Conservation (phyloP, 768 basidiomycete species). For the Butyriboletus loyo region DNA sequence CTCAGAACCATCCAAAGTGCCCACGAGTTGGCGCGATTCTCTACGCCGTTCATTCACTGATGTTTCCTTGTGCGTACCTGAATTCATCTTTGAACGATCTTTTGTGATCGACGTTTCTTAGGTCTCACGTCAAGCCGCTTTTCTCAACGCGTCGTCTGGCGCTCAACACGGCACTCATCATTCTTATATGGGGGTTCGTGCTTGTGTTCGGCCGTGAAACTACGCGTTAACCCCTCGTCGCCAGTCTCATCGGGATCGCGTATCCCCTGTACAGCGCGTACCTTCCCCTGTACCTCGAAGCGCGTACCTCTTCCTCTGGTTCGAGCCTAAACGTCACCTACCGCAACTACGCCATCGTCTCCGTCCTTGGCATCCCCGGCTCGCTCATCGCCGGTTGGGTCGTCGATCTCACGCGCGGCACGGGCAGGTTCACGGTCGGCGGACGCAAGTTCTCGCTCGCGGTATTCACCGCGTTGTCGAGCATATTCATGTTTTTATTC, state of each 20-base stretch:
- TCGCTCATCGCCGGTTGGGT: conserved; percentile 45
- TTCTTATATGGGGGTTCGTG: conserved; percentile 50
- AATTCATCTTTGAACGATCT: neutral
- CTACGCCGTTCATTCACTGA: conserved; percentile 35
- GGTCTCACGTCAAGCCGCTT: conserved; percentile 48
- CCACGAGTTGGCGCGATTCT: conserved; percentile 21
- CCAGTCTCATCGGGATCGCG: conserved; percentile 48
- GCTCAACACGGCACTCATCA: conserved; percentile 45
- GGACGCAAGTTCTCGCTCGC: conserved; percentile 50
- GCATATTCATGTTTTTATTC: conserved; percentile 50
- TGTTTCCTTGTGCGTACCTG: conserved; percentile 37
- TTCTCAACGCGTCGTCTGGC: conserved; percentile 45
- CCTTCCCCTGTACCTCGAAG: conserved; percentile 46
- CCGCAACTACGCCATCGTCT: conserved; percentile 50
- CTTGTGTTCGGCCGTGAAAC: neutral
- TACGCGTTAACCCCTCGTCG: neutral
- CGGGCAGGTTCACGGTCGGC: conserved; percentile 34
- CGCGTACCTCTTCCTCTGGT: conserved; percentile 28
- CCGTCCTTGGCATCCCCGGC: conserved; percentile 45
- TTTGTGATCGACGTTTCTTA: conserved; percentile 10
- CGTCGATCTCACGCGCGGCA: conserved; percentile 41
- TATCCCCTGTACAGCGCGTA: conserved; percentile 54
- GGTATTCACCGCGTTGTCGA: conserved; percentile 42
- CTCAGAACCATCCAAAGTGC: conserved; percentile 13
- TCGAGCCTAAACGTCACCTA: conserved; percentile 34